Conservation (phyloP, 352 stramenopile species). For the Globisporangium emineosum region DNA sequence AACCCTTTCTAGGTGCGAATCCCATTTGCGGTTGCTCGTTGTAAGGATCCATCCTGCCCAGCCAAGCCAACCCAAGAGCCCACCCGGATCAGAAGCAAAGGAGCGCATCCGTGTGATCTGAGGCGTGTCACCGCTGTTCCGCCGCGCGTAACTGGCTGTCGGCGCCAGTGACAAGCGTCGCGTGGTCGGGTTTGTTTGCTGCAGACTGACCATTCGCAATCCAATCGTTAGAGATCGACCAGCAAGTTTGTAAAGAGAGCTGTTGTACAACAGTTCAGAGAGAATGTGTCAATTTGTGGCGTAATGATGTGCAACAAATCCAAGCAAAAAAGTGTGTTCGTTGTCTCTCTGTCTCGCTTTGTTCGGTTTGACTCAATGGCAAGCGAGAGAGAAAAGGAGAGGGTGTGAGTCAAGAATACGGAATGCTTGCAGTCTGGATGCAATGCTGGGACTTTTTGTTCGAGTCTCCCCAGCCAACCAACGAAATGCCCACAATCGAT, state of each 20-base stretch:
- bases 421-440: background rate
- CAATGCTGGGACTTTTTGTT: background rate
- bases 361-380: too few relatives aligned
- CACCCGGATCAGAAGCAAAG: background rate
- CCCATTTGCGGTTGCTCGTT: too few relatives aligned
- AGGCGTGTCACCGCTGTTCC: conserved; percentile 9
- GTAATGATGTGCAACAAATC: background rate
- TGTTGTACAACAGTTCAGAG: background rate
- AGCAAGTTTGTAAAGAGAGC: background rate
- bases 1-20: too few relatives aligned
- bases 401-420: background rate
- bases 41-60: too few relatives aligned
- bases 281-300: background rate
- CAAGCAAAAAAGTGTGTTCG: too few relatives aligned
- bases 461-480: background rate
- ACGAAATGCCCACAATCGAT: too few relatives aligned
- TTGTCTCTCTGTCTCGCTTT: too few relatives aligned
- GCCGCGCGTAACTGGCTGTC: background rate
- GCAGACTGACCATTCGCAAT: background rate
- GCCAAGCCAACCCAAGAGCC: too few relatives aligned
- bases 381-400: background rate
- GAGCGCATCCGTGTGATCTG: background rate
- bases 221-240: background rate
- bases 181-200: background rate
- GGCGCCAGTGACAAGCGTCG: conserved; percentile 14